Base-by-base conservation (phyloP, 2,329 filamentous ascomycete genomes). In the Cladosporium sp. region DNA sequence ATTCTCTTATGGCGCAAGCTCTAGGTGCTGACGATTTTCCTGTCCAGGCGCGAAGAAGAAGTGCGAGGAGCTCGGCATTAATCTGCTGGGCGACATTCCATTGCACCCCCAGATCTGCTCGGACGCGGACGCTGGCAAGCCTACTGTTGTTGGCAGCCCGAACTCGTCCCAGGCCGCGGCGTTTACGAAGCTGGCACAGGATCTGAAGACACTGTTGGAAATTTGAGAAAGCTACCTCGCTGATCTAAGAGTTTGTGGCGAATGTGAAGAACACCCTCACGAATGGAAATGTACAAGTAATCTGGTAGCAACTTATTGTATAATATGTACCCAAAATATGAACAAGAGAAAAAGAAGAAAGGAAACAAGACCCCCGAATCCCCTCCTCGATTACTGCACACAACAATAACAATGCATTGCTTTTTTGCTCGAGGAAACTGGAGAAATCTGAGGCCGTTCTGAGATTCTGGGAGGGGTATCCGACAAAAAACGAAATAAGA, bases 71-170 rank as follows among this genome's bases (percentile, higher is more conserved):
- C 77, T 91, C 41, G 79, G 80, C 0, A 82, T 97, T 49, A 79
- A 86, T n/a, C 82, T 96, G 58, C 72, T 98, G 3, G 92, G 89
- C 1, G 87, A 96, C 67, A 85, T 98, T 38, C 92, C 92, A 5
- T 76, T 98, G 45, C 89, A 97, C 68, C 83, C 87, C 3, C 82
- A 77, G 46, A 95, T 97, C 18, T 95, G 90, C 54, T 86, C 89
- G 52, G 89, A 96, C 69, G 89, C 88, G 1, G 89, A 95, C 69
- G 76, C 80, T 16, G 93, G 93, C 1, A 89, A 86, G 68, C 93
- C 93, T 3, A 96, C 91, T 1, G 87, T 97, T 0, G 89, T 95
- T 2, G 81, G 89, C 1, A 89, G 95, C 68, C 89, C 92, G 7
- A 68, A 83, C 1, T 90, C 89, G 61, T 77, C 81, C 32, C 81